A percentile compares a stretch with the other conserved stretches of the same genome.
Conservation (phyloP, 345 rosid genomes). For the Salix brachista region DNA sequence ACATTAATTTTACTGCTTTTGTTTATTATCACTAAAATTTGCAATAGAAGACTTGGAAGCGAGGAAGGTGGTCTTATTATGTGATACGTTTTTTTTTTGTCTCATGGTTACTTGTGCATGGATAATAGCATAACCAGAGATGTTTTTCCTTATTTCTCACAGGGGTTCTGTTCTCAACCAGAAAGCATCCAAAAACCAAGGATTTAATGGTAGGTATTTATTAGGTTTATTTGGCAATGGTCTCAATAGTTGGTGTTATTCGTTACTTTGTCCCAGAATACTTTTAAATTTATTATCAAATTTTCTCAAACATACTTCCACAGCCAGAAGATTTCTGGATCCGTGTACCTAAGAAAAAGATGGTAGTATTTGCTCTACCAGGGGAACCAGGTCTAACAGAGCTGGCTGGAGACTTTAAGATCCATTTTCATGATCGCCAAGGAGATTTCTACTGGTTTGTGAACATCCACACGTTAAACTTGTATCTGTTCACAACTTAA, state of each 20-base stretch:
- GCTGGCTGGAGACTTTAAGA: constrained; percentile 77
- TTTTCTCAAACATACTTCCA: constrained; percentile 7
- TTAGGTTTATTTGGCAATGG: not conserved
- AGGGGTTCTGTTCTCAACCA: constrained; percentile 77
- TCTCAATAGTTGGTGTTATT: not conserved
- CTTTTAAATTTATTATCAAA: constrained; percentile 12
- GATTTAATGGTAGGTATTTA: constrained; percentile 55
- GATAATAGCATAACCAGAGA: not conserved
- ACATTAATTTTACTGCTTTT: too few species aligned
- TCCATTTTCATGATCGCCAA: constrained; percentile 78
- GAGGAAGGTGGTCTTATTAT: too few species aligned
- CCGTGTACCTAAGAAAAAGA: constrained; percentile 76
- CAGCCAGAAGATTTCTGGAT: constrained; percentile 97
- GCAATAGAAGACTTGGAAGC: too few species aligned
- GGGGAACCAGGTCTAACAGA: constrained; percentile 87
- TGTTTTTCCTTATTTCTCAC: constrained; percentile 22
- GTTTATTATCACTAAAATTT: too few species aligned
- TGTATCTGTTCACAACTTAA: not conserved
- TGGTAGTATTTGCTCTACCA: constrained; percentile 81
- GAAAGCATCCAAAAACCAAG: constrained; percentile 74
- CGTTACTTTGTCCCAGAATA: not conserved
- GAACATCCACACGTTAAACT: not conserved
- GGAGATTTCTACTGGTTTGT: constrained; percentile 91
- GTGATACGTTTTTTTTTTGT: too few species aligned
- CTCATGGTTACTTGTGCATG: not conserved